phyloP scores from a whole-genome alignment of 139 green algal genomes.

The Microglena sp. region DNA sequence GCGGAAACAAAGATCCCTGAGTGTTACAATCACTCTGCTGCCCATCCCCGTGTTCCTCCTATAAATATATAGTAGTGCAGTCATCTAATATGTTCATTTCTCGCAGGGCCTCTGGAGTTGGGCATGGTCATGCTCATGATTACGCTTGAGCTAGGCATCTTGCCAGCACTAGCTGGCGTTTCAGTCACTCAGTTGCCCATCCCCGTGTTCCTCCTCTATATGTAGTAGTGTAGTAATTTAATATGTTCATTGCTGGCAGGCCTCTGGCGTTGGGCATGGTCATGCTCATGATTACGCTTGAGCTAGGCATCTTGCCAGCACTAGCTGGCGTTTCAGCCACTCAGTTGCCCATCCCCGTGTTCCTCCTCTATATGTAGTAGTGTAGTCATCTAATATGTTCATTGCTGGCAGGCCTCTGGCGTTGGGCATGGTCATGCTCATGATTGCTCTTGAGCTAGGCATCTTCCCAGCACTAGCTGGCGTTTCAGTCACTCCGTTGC shows the following conservation, averaged over 20 bases:
- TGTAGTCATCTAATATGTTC: not conserved
- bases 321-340: conserved; percentile 50
- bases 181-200: conserved; percentile 52
- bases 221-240: not conserved
- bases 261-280: conserved; percentile 40
- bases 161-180: conserved; percentile 53
- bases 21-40: too few relatives aligned
- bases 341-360: conserved; percentile 55
- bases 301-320: conserved; percentile 55
- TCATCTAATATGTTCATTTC: not conserved
- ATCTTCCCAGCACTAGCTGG: conserved; percentile 52
- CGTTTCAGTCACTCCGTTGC: conserved; percentile 38
- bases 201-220: conserved; percentile 19
- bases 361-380: too few relatives aligned
- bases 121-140: conserved; percentile 45
- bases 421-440: conserved; percentile 35
- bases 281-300: conserved; percentile 41
- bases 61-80: too few relatives aligned
- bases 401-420: conserved; percentile 27
- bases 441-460: conserved; percentile 57
- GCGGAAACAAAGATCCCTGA: too few relatives aligned
- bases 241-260: conserved; percentile 5
- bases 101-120: conserved; percentile 35
- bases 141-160: conserved; percentile 49
- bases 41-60: too few relatives aligned